Percentiles rank a stretch among this genome's conserved stretches.
Evolutionary conservation across 1,284 basidiomycete genomes (phyloP).

Genomic region (Ustilago cynodontis): DNA sequence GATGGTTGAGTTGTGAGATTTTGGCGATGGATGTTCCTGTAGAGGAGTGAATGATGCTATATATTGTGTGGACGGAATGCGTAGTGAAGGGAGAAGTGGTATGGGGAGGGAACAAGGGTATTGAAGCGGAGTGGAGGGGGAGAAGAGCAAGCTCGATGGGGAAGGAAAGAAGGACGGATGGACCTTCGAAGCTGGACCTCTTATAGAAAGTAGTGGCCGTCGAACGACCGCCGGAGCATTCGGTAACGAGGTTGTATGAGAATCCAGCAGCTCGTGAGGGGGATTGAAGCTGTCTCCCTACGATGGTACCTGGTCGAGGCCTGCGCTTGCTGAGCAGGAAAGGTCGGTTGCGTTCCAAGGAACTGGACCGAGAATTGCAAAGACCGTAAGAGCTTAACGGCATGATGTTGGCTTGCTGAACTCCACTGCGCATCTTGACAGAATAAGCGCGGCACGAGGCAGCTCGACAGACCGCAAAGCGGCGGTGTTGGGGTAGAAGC

Average conservation of each 20-base stretch:
- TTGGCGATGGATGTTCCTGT: neutral
- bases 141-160: conserved; percentile 34
- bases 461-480: neutral
- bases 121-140: conserved; percentile 8
- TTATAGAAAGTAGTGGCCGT: conserved; percentile 17
- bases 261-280: no score
- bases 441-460: conserved; percentile 6
- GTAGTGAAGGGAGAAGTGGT: neutral
- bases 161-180: conserved; percentile 6
- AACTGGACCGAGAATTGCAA: neutral
- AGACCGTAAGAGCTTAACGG: neutral
- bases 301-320: neutral
- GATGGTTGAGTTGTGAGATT: neutral
- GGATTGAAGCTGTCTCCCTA: no score
- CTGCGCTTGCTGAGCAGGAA: neutral
- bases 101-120: conserved; percentile 4
- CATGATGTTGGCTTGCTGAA: conserved; percentile 10
- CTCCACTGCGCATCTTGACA: conserved; percentile 47
- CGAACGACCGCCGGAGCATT: neutral
- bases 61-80: neutral
- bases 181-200: neutral
- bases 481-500: conserved; percentile 15
- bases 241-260: neutral
- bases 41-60: neutral
- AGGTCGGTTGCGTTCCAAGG: neutral